Base-by-base conservation (phyloP, 164 flowering plant genomes). In the Magnolia kwangsiensis region DNA sequence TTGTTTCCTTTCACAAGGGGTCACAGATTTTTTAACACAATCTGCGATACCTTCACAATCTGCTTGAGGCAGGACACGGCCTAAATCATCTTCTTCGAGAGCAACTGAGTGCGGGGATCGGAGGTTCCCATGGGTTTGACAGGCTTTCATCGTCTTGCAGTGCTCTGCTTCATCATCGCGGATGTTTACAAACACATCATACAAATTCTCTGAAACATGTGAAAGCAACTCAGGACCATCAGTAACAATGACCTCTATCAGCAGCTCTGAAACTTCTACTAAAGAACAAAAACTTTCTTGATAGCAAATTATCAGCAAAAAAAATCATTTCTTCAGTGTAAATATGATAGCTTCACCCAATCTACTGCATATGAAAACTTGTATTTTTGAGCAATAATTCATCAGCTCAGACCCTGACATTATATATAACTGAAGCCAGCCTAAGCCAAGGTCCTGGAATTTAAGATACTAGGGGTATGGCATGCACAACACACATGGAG, bases 111-210 rank as follows among this genome's bases (percentile, higher is more conserved):
- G 99, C 75, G 99, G 98, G 27, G 98, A 96, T 2, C 88, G 89
- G 20, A 96, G 94, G 75, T 79, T 91, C 18, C 98, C 99, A 80
- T 81, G 95, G 67, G 88, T 91, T 79, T 96, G 98, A 72, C 98
- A 96, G 37, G 95, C 95, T 83, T 81, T 94, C 99, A 94, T 96
- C 8, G 98, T 94, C 95, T 96, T 94, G 78, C 98, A 94, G 81
- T 96, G 97, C 78, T 96, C 99, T 24, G 93, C 98, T 88, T 96
- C 97, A 72, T 94, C 99, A 13, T 94, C 98, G 85, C 97, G 83
- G 51, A 94, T 86, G 85, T 96, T 96, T 58, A 90, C 11, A 81
- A 96, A 96, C 64, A 90, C 95, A 77, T 92, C 97, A 50, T 93
- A 93, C 88, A 93, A 77, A 74, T 92, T 96, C 72, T 91, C 98